Conservation (phyloP, 805 yeast species). For the Blastobotrys chiropterorum region DNA sequence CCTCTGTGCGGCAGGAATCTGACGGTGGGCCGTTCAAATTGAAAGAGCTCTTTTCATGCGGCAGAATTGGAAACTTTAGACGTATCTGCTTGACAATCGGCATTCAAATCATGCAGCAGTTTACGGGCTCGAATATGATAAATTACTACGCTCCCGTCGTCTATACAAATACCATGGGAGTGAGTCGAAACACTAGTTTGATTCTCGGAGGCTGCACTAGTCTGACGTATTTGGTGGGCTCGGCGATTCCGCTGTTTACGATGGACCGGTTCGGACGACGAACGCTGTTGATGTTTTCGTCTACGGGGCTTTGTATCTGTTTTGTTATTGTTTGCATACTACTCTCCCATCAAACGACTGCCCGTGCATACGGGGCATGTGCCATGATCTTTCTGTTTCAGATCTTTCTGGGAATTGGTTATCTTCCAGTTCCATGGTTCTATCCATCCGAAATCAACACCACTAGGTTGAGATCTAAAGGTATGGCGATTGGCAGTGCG, state of each 20-base stretch:
- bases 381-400: slow-evolving; percentile 43
- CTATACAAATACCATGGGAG: slow-evolving; percentile 74
- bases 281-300: background rate
- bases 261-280: slow-evolving; percentile 3
- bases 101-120: slow-evolving; percentile 5
- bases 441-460: slow-evolving; percentile 61
- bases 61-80: background rate
- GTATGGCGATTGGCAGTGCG: slow-evolving; percentile 52
- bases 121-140: slow-evolving; percentile 6
- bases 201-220: slow-evolving; percentile 70
- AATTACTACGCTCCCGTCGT: slow-evolving; percentile 66
- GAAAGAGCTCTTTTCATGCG: slow-evolving; percentile 4
- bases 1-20: slow-evolving; percentile 8
- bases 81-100: background rate
- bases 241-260: slow-evolving; percentile 38
- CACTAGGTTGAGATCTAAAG: slow-evolving; percentile 61
- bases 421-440: slow-evolving; percentile 54
- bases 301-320: slow-evolving; percentile 2
- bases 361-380: slow-evolving; percentile 36
- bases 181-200: slow-evolving; percentile 66
- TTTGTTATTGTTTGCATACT: background rate
- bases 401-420: slow-evolving; percentile 27
- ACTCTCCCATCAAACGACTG: background rate
- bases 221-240: slow-evolving; percentile 57
- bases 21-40: slow-evolving; percentile 15